Evolutionary conservation across 1,139 yeast species (phyloP).

Genomic region (Saccharomycopsis hybrid): DNA sequence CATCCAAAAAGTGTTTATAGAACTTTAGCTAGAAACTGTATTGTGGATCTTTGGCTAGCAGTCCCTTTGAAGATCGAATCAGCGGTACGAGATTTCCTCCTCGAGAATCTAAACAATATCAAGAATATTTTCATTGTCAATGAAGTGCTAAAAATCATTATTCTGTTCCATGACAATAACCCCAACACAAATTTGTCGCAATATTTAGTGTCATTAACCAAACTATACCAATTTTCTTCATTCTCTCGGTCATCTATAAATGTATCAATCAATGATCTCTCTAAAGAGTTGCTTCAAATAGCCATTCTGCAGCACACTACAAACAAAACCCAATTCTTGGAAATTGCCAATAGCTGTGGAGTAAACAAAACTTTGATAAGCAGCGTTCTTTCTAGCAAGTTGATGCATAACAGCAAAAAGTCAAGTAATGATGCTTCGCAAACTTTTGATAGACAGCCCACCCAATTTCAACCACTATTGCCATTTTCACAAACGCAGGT

Average conservation of each 20-base stretch:
- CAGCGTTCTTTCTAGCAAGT: no score
- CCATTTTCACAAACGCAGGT: not conserved
- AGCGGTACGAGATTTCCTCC: constrained; percentile 13
- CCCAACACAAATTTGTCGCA: constrained; percentile 4
- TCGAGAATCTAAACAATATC: constrained; percentile 6
- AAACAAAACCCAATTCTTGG: not conserved
- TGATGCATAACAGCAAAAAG: no score
- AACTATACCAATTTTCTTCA: constrained; percentile 13
- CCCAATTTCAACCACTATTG: not conserved
- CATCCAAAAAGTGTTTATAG: constrained; percentile 3
- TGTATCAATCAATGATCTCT: not conserved
- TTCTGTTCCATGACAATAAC: constrained; percentile 3
- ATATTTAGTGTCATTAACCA: constrained; percentile 14
- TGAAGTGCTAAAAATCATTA: constrained; percentile 11
- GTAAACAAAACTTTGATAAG: not conserved
- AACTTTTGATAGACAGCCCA: not conserved
- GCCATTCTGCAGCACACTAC: constrained; percentile 1
- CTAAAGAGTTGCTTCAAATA: not conserved
- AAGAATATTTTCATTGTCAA: constrained; percentile 6
- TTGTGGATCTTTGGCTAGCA: constrained; percentile 18
- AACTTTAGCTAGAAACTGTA: constrained; percentile 1
- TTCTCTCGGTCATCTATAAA: constrained; percentile 6
- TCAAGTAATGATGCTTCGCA: not conserved
- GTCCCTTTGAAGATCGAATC: constrained; percentile 15
- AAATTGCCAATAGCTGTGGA: constrained; percentile 3